These are phyloP conservation scores for Pestalotiopsis fici DNA, from an alignment of 2,329 filamentous ascomycete genomes.

Conservation along the genomic window DNA sequence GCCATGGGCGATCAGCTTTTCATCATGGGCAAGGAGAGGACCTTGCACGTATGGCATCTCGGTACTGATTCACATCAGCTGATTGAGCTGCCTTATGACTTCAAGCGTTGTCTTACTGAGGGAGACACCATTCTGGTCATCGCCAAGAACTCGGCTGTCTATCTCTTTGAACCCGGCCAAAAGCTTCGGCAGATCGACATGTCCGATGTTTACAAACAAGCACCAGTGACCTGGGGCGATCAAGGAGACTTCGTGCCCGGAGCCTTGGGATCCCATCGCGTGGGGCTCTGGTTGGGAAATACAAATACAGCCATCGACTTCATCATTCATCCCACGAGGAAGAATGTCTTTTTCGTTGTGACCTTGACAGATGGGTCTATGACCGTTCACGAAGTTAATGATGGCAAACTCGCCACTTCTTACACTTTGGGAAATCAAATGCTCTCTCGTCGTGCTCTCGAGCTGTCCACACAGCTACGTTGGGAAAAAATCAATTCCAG, in stretches of 20 bases:
- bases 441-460: slow-evolving; percentile 3
- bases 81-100: slow-evolving; percentile 20
- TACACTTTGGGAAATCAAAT: slow-evolving; percentile 19
- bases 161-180: slow-evolving; percentile 25
- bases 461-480: slow-evolving; percentile 17
- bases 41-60: slow-evolving; percentile 31
- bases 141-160: slow-evolving; percentile 23
- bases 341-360: slow-evolving; percentile 25
- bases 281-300: slow-evolving; percentile 17
- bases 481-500: slow-evolving; percentile 30
- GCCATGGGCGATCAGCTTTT: slow-evolving; percentile 29
- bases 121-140: slow-evolving; percentile 26
- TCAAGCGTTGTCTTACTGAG: slow-evolving; percentile 26
- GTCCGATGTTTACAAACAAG: slow-evolving; percentile 7
- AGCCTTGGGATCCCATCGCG: slow-evolving; percentile 12
- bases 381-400: slow-evolving; percentile 24
- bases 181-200: slow-evolving; percentile 18
- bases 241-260: background rate
- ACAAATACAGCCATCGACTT: slow-evolving; percentile 26
- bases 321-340: slow-evolving; percentile 24
- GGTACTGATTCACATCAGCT: slow-evolving; percentile 22
- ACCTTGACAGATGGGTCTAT: slow-evolving; percentile 20
- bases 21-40: slow-evolving; percentile 25
- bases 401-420: slow-evolving; percentile 19
- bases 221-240: slow-evolving; percentile 3